A percentile compares a stretch with the other conserved stretches of the same genome.
These are phyloP conservation scores for Colletotrichum sp. DNA, from an alignment of 2,329 filamentous ascomycete species.

Conservation along the genomic window DNA sequence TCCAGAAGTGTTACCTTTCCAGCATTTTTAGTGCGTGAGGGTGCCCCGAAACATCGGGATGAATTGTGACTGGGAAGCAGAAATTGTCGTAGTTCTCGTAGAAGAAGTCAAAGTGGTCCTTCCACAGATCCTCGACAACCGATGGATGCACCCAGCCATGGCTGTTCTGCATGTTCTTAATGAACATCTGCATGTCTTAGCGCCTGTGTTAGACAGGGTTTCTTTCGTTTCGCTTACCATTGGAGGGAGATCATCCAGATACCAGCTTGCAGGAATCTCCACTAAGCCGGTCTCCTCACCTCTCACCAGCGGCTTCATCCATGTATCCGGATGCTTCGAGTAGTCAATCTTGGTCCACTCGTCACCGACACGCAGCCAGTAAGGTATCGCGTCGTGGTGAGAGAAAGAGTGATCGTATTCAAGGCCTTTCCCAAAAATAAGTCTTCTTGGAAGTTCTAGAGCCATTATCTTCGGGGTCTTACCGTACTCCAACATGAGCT, in stretches of 20 bases:
- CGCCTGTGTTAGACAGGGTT: not conserved
- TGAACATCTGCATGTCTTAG: slow-evolving; percentile 59
- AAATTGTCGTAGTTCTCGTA: slow-evolving; percentile 80
- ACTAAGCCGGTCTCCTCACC: slow-evolving; percentile 67
- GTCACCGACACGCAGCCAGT: slow-evolving; percentile 68
- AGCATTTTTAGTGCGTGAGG: slow-evolving; percentile 78
- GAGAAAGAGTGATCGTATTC: slow-evolving; percentile 73
- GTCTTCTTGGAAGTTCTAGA: not conserved
- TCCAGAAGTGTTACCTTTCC: slow-evolving; percentile 39
- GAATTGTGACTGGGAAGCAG: slow-evolving; percentile 78
- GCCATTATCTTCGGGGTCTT: slow-evolving; percentile 24
- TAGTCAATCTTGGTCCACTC: slow-evolving; percentile 73
- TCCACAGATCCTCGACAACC: slow-evolving; percentile 70
- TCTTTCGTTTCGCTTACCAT: slow-evolving; percentile 37
- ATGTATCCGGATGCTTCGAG: slow-evolving; percentile 61
- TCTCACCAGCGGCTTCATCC: slow-evolving; percentile 69
- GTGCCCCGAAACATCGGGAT: slow-evolving; percentile 74
- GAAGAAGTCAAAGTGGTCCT: slow-evolving; percentile 74
- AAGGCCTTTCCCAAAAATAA: slow-evolving; percentile 30
- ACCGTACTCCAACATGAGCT: slow-evolving; percentile 69
- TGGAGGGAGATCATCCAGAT: slow-evolving; percentile 67
- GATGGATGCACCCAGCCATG: slow-evolving; percentile 63
- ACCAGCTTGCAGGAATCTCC: slow-evolving; percentile 70
- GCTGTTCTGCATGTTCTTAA: slow-evolving; percentile 67
- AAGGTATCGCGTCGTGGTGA: slow-evolving; percentile 68